Evolutionary conservation across 306 rosid genomes (phyloP).

Genomic region (Ormosia emarginata): DNA sequence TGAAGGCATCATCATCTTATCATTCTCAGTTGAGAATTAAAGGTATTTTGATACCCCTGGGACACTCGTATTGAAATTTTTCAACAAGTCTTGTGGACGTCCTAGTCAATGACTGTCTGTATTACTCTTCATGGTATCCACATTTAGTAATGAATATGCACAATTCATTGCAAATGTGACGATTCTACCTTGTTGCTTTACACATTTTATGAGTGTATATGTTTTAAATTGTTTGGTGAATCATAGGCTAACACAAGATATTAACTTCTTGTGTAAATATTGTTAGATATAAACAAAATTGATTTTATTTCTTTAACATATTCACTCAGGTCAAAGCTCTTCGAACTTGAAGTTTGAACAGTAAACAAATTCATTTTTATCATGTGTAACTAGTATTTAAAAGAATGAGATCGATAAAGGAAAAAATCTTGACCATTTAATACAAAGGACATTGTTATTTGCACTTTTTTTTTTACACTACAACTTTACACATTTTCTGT

Average conservation of each 20-base stretch:
- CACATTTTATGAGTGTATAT: background rate
- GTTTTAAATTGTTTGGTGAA: background rate
- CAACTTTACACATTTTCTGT: too few species aligned
- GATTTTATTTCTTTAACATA: background rate
- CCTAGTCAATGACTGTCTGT: background rate
- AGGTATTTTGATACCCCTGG: background rate
- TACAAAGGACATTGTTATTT: background rate
- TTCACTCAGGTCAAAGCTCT: background rate
- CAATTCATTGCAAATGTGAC: background rate
- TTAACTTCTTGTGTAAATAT: background rate
- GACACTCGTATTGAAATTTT: background rate
- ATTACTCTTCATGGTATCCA: background rate
- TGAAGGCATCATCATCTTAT: background rate
- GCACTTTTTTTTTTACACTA: too few species aligned
- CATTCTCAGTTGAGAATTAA: background rate
- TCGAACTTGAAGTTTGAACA: background rate
- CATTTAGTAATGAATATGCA: background rate
- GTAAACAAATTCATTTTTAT: background rate
- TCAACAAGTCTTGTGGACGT: background rate
- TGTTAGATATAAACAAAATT: background rate
- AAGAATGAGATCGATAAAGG: background rate
- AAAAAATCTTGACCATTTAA: too few species aligned
- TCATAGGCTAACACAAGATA: background rate
- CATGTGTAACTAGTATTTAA: background rate
- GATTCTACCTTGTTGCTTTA: background rate